Conservation (phyloP, 108 stramenopile genomes). For the Cyclotella sp. region DNA sequence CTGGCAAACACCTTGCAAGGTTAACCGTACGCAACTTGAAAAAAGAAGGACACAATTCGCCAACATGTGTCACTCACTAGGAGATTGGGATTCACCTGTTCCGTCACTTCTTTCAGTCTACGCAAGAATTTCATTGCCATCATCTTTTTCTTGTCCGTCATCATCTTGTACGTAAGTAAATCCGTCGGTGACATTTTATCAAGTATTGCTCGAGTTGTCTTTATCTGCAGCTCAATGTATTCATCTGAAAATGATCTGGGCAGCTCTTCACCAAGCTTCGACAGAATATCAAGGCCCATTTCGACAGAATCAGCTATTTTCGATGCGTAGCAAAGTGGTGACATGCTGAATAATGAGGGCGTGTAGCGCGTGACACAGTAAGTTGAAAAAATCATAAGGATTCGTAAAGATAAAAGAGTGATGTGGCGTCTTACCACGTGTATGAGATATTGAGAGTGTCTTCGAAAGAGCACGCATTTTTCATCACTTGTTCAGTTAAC, state of each 20-base stretch:
- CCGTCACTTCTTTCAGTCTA: not conserved
- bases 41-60: too few species aligned
- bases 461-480: conserved; percentile 13
- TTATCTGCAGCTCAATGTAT: not conserved
- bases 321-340: not conserved
- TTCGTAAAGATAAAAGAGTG: too few species aligned
- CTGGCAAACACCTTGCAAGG: not conserved
- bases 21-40: too few species aligned
- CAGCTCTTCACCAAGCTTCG: conserved; percentile 15
- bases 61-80: too few species aligned
- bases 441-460: conserved; percentile 12
- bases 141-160: conserved; percentile 10
- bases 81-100: not conserved
- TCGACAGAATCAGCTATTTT: conserved; percentile 11
- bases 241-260: not conserved
- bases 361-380: too few species aligned
- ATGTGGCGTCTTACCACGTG: too few species aligned
- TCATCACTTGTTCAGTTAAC: conserved; percentile 14
- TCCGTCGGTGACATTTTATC: not conserved
- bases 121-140: conserved; percentile 28
- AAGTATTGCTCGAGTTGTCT: not conserved
- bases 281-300: not conserved
- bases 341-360: not conserved
- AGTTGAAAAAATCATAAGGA: too few species aligned
- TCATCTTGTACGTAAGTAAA: not conserved